Conservation (phyloP, 2,329 filamentous ascomycete genomes). For the Lasiodiplodia theobromae region DNA sequence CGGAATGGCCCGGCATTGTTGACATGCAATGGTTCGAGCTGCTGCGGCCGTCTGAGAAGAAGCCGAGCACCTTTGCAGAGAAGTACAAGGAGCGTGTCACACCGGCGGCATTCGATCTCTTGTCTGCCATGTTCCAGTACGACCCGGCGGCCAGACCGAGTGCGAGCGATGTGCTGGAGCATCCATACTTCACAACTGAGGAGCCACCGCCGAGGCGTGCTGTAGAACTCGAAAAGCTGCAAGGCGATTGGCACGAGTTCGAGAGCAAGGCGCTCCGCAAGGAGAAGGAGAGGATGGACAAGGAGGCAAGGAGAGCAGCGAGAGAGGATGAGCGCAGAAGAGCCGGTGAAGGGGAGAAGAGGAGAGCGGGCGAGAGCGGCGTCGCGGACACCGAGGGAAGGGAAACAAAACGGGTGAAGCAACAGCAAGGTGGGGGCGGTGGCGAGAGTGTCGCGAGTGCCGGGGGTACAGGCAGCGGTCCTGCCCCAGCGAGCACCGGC, state of each 20-base stretch:
- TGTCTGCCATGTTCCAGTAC: constrained; percentile 85
- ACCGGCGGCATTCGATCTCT: constrained; percentile 80
- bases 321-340: constrained; percentile 18
- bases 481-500: not conserved
- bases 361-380: constrained; percentile 38
- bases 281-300: constrained; percentile 77
- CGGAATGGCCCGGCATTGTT: constrained; percentile 87
- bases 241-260: constrained; percentile 98
- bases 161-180: constrained; percentile 82
- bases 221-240: constrained; percentile 79
- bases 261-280: constrained; percentile 94
- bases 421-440: not conserved
- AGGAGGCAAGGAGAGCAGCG: constrained; percentile 57
- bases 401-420: constrained; percentile 42
- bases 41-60: constrained; percentile 77
- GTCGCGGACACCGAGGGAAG: constrained; percentile 39
- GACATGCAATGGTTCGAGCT: constrained; percentile 98
- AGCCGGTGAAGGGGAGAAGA: constrained; percentile 41
- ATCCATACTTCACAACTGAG: constrained; percentile 87
- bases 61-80: constrained; percentile 78
- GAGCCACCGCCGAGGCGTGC: constrained; percentile 79
- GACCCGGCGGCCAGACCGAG: constrained; percentile 85
- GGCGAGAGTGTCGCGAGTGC: constrained; percentile 16
- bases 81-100: constrained; percentile 81
- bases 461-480: not conserved